Conservation (phyloP, 2,329 filamentous ascomycete species). For the Cryphonectria nitschkei region DNA sequence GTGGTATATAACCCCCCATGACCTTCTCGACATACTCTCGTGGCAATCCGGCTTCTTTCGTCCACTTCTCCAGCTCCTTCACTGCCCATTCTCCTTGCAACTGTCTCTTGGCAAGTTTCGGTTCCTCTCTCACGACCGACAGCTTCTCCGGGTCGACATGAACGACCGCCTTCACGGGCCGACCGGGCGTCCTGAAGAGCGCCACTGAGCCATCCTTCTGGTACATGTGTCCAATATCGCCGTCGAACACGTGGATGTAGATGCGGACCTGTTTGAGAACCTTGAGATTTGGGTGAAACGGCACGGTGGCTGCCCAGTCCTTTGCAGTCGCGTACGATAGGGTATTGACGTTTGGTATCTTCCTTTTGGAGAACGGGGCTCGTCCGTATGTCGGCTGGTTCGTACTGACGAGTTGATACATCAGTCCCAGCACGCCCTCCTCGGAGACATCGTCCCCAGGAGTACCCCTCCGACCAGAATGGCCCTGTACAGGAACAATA, state of each 20-base stretch:
- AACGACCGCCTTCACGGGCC: constrained; percentile 1
- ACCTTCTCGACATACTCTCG: constrained; percentile 4
- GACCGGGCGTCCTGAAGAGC: background rate
- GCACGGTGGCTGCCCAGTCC: background rate
- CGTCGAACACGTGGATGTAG: constrained; percentile 9
- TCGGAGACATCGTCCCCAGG: background rate
- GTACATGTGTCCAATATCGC: constrained; percentile 1
- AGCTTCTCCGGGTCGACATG: constrained; percentile 11
- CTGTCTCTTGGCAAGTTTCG: background rate
- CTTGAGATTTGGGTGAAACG: constrained; percentile 7
- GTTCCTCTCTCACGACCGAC: background rate
- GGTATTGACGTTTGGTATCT: background rate
- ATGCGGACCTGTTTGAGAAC: constrained; percentile 5
- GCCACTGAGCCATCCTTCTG: background rate
- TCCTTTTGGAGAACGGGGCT: background rate
- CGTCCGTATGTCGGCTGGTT: background rate
- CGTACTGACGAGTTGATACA: background rate
- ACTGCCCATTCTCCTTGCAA: constrained; percentile 5
- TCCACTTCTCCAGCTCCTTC: constrained; percentile 10
- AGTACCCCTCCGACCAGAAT: background rate
- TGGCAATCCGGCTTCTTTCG: background rate
- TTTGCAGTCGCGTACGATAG: background rate
- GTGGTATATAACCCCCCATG: background rate
- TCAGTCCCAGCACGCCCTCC: background rate
- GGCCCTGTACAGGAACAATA: background rate